Evolutionary conservation across 768 basidiomycete genomes (phyloP).

Genomic region (Auricularia sp.): DNA sequence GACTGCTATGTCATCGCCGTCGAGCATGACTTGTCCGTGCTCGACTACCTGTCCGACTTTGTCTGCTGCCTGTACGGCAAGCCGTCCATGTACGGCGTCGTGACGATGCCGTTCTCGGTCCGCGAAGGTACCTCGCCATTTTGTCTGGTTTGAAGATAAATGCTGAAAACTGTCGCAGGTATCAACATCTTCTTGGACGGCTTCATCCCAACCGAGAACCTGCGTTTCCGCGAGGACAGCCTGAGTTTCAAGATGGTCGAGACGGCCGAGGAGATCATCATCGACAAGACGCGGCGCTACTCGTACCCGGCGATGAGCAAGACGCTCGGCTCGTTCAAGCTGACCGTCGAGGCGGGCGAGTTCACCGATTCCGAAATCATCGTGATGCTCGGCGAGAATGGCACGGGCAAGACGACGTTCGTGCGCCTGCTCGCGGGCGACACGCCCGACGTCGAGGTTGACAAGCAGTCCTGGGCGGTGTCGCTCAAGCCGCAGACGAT

Average conservation of each 20-base stretch:
- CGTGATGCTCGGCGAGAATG: conserved; percentile 98
- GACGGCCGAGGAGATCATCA: conserved; percentile 80
- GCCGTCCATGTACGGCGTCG: conserved; percentile 95
- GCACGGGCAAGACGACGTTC: conserved; percentile 97
- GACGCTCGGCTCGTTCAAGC: conserved; percentile 90
- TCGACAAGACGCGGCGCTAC: conserved; percentile 84
- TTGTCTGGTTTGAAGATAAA: neutral
- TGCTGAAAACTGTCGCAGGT: conserved; percentile 35
- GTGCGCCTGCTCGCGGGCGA: conserved; percentile 93
- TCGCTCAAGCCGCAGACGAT: conserved; percentile 98
- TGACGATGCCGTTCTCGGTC: conserved; percentile 97
- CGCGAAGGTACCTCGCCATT: conserved; percentile 62
- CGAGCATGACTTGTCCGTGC: conserved; percentile 96
- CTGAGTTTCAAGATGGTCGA: conserved; percentile 97
- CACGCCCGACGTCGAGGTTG: conserved; percentile 73
- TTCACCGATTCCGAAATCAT: conserved; percentile 99
- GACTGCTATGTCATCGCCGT: conserved; percentile 93
- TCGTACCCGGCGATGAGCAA: conserved; percentile 95
- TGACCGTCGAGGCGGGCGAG: conserved; percentile 78
- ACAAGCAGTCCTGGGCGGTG: conserved; percentile 75
- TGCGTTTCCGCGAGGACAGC: conserved; percentile 94
- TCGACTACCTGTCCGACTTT: conserved; percentile 97
- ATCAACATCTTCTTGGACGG: conserved; percentile 99
- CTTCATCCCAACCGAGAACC: conserved; percentile 95
- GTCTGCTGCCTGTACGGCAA: conserved; percentile 97